These are phyloP conservation scores for Bullera alba DNA, from an alignment of 768 basidiomycete genomes.

Conservation along the genomic window DNA sequence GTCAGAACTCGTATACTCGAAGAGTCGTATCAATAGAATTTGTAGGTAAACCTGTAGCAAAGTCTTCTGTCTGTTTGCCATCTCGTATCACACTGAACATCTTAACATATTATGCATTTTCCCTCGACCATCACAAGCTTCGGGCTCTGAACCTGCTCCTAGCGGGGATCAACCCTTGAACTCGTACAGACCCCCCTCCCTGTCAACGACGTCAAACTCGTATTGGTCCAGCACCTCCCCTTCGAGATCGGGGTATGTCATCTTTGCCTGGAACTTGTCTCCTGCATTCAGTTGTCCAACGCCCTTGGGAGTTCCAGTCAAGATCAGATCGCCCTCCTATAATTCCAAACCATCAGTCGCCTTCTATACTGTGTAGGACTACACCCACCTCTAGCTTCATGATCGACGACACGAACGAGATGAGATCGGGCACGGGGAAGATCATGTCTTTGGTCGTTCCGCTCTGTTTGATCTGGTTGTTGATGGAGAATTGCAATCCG, in stretches of 20 bases:
- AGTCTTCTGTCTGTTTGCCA: too few species aligned
- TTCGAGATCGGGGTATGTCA: slow-evolving; percentile 52
- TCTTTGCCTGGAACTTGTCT: slow-evolving; percentile 67
- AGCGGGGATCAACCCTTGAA: slow-evolving; percentile 48
- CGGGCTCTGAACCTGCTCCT: background rate
- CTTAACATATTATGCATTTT: background rate
- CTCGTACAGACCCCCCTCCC: slow-evolving; percentile 61
- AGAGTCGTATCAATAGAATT: too few species aligned
- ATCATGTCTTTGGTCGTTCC: slow-evolving; percentile 86
- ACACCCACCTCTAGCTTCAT: slow-evolving; percentile 97
- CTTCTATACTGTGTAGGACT: slow-evolving; percentile 29
- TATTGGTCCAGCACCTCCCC: slow-evolving; percentile 57
- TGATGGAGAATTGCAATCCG: slow-evolving; percentile 72
- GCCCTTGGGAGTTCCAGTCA: slow-evolving; percentile 80
- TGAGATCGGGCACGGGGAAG: slow-evolving; percentile 76
- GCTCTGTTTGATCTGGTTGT: slow-evolving; percentile 73
- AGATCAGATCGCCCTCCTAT: slow-evolving; percentile 82
- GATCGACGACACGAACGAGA: slow-evolving; percentile 87
- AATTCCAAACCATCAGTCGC: background rate
- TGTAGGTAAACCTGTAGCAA: too few species aligned
- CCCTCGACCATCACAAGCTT: background rate
- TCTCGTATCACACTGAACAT: too few species aligned
- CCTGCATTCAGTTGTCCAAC: slow-evolving; percentile 71
- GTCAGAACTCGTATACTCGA: too few species aligned
- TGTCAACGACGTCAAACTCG: slow-evolving; percentile 58